Percentiles rank a stretch among this genome's conserved stretches.
Evolutionary conservation across 176 grass and related monocot species (phyloP).

Genomic region (Eleusine coracana): DNA sequence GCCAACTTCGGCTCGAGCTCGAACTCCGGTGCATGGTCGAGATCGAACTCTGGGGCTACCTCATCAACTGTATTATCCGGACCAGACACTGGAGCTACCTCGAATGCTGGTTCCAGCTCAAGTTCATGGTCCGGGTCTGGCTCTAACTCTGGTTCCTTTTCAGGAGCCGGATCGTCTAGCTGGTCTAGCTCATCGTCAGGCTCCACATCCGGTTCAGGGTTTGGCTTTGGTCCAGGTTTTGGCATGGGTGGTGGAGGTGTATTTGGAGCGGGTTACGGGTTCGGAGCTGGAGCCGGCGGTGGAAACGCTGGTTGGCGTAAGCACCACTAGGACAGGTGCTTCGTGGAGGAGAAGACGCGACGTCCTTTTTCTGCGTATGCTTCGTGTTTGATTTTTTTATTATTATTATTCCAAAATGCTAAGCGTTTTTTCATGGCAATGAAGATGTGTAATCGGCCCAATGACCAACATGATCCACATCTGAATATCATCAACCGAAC

Average conservation of each 20-base stretch:
- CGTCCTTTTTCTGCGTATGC: not conserved
- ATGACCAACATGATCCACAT: not conserved
- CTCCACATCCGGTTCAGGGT: slow-evolving; percentile 37
- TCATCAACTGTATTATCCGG: not conserved
- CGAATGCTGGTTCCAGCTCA: slow-evolving; percentile 21
- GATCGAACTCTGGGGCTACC: slow-evolving; percentile 17
- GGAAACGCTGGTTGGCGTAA: slow-evolving; percentile 28
- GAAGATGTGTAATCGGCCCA: not conserved
- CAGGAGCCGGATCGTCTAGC: slow-evolving; percentile 36
- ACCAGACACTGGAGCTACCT: not conserved
- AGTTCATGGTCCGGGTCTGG: slow-evolving; percentile 40
- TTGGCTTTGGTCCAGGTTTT: slow-evolving; percentile 25
- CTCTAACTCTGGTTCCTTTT: not conserved
- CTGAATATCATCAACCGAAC: too few species aligned
- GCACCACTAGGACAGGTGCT: slow-evolving; percentile 19
- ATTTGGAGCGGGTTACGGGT: slow-evolving; percentile 4
- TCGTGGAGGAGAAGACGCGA: not conserved
- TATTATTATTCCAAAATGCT: too few species aligned
- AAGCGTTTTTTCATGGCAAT: not conserved
- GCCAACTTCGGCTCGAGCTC: slow-evolving; percentile 11
- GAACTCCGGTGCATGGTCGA: slow-evolving; percentile 30
- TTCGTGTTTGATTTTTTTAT: not conserved
- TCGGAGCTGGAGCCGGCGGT: not conserved
- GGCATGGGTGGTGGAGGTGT: not conserved
- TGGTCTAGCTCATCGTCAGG: slow-evolving; percentile 52